A percentile compares a stretch with the other conserved stretches of the same genome.
phyloP scores from a whole-genome alignment of 176 grass and related monocot species.

The Phoenix roebelenii region DNA sequence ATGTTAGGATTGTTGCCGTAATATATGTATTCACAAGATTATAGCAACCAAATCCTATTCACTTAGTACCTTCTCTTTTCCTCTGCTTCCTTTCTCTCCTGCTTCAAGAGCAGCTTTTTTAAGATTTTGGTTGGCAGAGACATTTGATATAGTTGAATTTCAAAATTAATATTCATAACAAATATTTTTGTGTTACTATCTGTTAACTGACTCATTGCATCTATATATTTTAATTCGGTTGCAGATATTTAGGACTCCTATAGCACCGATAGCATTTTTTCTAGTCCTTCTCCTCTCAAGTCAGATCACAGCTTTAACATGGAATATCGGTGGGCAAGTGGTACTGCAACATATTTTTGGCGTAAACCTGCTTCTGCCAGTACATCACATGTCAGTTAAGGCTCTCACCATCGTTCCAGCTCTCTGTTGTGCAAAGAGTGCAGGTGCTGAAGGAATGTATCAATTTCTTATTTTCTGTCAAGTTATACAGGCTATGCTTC shows the following conservation, averaged over 20 bases:
- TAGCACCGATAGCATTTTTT: conserved; percentile 69
- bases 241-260: conserved; percentile 83
- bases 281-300: conserved; percentile 86
- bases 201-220: too few species aligned
- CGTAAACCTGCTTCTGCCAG: conserved; percentile 42
- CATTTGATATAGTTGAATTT: too few species aligned
- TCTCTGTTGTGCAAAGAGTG: conserved; percentile 51
- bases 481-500: conserved; percentile 78
- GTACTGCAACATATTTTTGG: conserved; percentile 75
- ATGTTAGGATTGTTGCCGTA: too few species aligned
- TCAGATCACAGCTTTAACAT: conserved; percentile 76
- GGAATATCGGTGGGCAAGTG: conserved; percentile 57
- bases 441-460: conserved; percentile 84
- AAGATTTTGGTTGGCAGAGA: too few species aligned
- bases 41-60: too few species aligned
- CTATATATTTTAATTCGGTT: not conserved
- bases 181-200: too few species aligned
- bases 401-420: conserved; percentile 59
- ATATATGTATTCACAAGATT: too few species aligned
- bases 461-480: conserved; percentile 85
- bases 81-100: too few species aligned
- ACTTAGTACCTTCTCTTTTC: too few species aligned
- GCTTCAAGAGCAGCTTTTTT: too few species aligned
- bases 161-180: too few species aligned
- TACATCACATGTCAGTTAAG: conserved; percentile 59